phyloP scores from a whole-genome alignment of 2,329 filamentous ascomycete genomes.

The Apiospora saccharicola region DNA sequence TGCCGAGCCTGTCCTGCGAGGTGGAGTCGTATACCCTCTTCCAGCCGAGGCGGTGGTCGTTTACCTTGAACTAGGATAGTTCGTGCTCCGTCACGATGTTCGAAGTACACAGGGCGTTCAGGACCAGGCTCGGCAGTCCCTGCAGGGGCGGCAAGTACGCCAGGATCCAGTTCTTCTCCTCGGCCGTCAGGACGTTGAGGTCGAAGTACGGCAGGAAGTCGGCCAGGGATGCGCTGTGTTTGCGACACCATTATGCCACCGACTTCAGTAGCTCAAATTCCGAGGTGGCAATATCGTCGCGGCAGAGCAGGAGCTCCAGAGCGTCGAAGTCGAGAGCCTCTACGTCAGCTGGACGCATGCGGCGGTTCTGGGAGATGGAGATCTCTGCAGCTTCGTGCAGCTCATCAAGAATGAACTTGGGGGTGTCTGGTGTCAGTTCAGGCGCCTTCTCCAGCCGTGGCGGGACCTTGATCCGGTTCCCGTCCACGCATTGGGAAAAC shows the following conservation, averaged over 20 bases:
- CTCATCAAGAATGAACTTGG: conserved; percentile 47
- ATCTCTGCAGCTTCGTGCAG: conserved; percentile 42
- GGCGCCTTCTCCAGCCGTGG: conserved; percentile 42
- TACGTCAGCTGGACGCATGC: neutral
- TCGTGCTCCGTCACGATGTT: conserved; percentile 41
- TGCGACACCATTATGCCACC: conserved; percentile 44
- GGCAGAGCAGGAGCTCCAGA: conserved; percentile 43
- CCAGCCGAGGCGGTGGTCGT: conserved; percentile 46
- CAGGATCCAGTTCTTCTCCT: conserved; percentile 48
- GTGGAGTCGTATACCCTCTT: conserved; percentile 44
- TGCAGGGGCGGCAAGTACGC: conserved; percentile 40
- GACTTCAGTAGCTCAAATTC: conserved; percentile 48
- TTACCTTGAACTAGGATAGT: conserved; percentile 42
- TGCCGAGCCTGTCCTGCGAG: conserved; percentile 44
- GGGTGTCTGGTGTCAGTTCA: conserved; percentile 27
- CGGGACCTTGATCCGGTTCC: conserved; percentile 48
- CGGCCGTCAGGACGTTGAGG: conserved; percentile 40
- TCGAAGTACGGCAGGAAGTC: conserved; percentile 42
- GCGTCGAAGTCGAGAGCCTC: conserved; percentile 37
- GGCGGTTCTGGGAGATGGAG: conserved; percentile 25
- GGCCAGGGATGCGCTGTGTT: conserved; percentile 37
- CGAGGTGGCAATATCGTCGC: conserved; percentile 45
- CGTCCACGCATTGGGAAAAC: conserved; percentile 51
- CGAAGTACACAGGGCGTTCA: conserved; percentile 48
- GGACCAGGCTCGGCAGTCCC: conserved; percentile 39